Evolutionary conservation across 352 stramenopile species (phyloP).

Genomic region (Globisporangium cystogenes): DNA sequence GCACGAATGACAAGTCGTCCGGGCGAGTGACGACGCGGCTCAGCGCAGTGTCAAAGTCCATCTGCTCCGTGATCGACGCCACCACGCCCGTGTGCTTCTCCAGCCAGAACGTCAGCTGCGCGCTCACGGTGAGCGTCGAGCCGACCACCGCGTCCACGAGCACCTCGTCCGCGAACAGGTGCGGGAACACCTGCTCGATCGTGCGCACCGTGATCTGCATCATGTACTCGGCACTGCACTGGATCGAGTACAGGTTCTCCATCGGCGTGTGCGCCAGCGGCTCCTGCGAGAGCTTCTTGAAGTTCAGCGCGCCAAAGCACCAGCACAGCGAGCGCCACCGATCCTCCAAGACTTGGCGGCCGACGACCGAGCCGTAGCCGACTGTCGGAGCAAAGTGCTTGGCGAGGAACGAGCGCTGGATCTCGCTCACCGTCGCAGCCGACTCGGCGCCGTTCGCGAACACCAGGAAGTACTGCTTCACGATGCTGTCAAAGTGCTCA

Average conservation of each 20-base stretch:
- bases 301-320: constrained; percentile 10
- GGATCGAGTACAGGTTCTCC: constrained; percentile 7
- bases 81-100: constrained; percentile 9
- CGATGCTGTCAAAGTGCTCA: constrained; percentile 8
- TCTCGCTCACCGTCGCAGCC: neutral
- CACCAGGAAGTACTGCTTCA: constrained; percentile 8
- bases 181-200: constrained; percentile 11
- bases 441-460: constrained; percentile 4
- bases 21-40: constrained; percentile 16
- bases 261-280: constrained; percentile 2
- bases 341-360: constrained; percentile 8
- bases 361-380: constrained; percentile 4
- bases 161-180: neutral
- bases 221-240: constrained; percentile 6
- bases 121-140: constrained; percentile 8
- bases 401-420: constrained; percentile 5
- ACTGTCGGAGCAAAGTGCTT: constrained; percentile 8
- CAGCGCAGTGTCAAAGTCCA: constrained; percentile 28
- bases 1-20: constrained; percentile 17
- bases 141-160: constrained; percentile 5
- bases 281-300: neutral
- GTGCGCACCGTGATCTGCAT: constrained; percentile 11
- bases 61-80: constrained; percentile 14
- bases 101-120: constrained; percentile 20
- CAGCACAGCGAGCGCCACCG: constrained; percentile 15